phyloP scores from a whole-genome alignment of 1,139 yeast genomes.

The Suhomyces wounanorum region DNA sequence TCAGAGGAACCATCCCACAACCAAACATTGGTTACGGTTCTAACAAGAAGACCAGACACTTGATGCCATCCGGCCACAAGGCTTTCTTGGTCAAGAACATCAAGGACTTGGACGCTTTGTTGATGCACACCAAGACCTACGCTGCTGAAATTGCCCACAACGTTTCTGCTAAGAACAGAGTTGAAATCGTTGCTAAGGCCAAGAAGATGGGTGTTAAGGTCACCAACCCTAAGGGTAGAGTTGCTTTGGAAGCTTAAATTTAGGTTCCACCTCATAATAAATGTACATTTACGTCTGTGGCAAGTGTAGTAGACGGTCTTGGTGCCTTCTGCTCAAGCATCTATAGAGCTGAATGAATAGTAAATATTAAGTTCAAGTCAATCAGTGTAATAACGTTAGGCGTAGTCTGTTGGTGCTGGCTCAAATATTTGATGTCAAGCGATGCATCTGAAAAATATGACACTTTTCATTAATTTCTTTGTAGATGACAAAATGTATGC shows the following conservation, averaged over 20 bases:
- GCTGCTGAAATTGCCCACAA: slow-evolving; percentile 99
- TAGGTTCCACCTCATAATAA: slow-evolving; percentile 7
- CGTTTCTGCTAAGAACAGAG: slow-evolving; percentile 98
- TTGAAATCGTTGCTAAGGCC: slow-evolving; percentile 94
- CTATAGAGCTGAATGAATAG: slow-evolving; percentile 5
- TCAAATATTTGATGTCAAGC: neutral
- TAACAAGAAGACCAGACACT: slow-evolving; percentile 96
- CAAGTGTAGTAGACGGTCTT: slow-evolving; percentile 2
- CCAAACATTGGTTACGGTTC: slow-evolving; percentile 99
- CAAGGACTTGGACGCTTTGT: slow-evolving; percentile 91
- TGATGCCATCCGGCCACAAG: slow-evolving; percentile 98
- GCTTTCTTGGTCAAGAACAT: slow-evolving; percentile 91
- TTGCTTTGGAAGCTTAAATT: slow-evolving; percentile 93
- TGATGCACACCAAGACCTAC: slow-evolving; percentile 96
- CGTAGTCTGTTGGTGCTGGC: neutral
- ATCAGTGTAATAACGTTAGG: neutral
- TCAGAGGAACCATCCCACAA: slow-evolving; percentile 99
- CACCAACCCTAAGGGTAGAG: slow-evolving; percentile 99
- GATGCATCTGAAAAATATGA: neutral
- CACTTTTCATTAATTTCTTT: too few species aligned
- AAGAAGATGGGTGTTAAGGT: slow-evolving; percentile 98
- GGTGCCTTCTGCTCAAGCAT: slow-evolving; percentile 2
- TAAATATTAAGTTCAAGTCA: neutral
- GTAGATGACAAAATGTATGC: too few species aligned
- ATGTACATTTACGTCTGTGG: slow-evolving; percentile 14